Evolutionary conservation across 305 asterid species (phyloP).

Genomic region (Solanum hybrid): DNA sequence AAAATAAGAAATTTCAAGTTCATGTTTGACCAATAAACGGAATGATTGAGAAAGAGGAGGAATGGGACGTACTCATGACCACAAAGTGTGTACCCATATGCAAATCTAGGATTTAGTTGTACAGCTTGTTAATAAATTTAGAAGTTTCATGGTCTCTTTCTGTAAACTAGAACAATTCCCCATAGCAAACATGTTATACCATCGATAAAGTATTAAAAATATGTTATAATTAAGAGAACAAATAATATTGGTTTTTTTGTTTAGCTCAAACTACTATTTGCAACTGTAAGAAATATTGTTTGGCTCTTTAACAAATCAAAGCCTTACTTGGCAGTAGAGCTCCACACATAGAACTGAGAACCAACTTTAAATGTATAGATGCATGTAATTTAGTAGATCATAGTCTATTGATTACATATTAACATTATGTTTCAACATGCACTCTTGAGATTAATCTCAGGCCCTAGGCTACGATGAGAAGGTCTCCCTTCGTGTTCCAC

Average conservation of each 20-base stretch:
- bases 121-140: constrained; percentile 82
- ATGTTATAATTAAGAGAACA: not conserved
- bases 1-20: not conserved
- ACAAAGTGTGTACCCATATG: constrained; percentile 87
- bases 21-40: not conserved
- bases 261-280: not conserved
- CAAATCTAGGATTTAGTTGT: constrained; percentile 83
- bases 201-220: not conserved
- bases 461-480: not conserved
- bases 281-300: not conserved
- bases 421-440: not conserved
- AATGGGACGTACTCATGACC: constrained; percentile 76
- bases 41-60: not conserved
- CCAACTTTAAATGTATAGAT: not conserved
- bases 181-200: constrained; percentile 79
- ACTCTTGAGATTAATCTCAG: not conserved
- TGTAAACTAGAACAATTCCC: constrained; percentile 95
- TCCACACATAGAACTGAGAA: not conserved
- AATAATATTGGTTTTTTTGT: not conserved
- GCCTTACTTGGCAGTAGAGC: not conserved
- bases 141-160: constrained; percentile 93
- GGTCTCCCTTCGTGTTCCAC: not conserved
- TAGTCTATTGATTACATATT: not conserved
- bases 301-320: not conserved
- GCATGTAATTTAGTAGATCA: not conserved